Base-by-base conservation (phyloP, 2,329 filamentous ascomycete genomes). In the Colletotrichum sp. region DNA sequence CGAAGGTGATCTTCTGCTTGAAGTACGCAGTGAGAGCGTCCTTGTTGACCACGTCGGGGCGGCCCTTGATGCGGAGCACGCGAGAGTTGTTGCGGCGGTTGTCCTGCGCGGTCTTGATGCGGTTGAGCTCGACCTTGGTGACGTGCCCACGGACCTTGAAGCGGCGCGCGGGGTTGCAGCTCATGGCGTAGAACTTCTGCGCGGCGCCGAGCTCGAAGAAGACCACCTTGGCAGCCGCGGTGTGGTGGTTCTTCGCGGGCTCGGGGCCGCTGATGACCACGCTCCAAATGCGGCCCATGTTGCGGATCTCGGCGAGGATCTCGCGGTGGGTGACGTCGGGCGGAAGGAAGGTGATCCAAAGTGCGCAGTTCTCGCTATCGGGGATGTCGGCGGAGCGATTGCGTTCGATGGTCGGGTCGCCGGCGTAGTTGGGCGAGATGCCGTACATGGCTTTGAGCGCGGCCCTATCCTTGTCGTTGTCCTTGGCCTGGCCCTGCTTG, bases 281-380 rank as follows among this genome's bases (percentile, higher is more conserved):
- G 61, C 88, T 88, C 78, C 84, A 91, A 13, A 91, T 81, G 71
- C 90, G 89, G 3, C 90, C 90, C 34, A 87, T 82, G 74, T 83
- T 78, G 13, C 85, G 84, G 58, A 91, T 85, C 4, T 82, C 76
- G 2, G 78, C 73, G 2, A 91, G 85, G 2, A 91, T 87, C 77
- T 87, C 83, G 30, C 80, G 77, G 55, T 86, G 83, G 3, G 82
- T 85, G 56, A 88, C 80, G 30, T 83, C 76, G 0, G 86, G 82
- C 0, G 89, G 88, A 0, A 92, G 84, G 65, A 89, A 88, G 3
- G 86, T 89, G 30, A 92, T 77, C 86, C 89, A 91, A 2, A 91
- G 81, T 1, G 88, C 85, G 36, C 89, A 90, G 80, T 90, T 91
- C 36, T 85, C 71, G 4, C 79, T 74, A 36, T 85, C 80, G 1